phyloP scores from a whole-genome alignment of 257 asterid species.

The Catharanthus roseus region DNA sequence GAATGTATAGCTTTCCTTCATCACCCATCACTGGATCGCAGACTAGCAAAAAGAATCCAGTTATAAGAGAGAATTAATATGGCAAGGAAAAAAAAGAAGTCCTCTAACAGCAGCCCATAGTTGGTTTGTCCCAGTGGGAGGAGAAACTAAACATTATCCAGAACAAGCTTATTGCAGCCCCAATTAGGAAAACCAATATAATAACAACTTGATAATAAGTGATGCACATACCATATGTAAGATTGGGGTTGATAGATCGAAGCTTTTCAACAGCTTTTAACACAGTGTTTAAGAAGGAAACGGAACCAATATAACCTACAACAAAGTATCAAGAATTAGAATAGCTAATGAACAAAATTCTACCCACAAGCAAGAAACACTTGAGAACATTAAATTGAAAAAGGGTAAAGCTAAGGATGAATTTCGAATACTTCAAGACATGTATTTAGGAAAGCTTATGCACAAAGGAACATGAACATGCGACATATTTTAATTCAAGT shows the following conservation, averaged over 20 bases:
- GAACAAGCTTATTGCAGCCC: constrained; percentile 1
- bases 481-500: not conserved
- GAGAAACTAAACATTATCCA: not conserved
- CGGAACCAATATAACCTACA: constrained; percentile 96
- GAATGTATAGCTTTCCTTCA: constrained; percentile 95
- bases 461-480: not conserved
- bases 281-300: constrained; percentile 80
- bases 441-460: not conserved
- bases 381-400: not conserved
- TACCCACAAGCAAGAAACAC: not conserved
- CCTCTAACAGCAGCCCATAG: not conserved
- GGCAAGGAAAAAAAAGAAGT: not conserved
- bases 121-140: not conserved
- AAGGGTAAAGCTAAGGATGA: not conserved
- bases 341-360: not conserved
- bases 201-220: not conserved
- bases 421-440: not conserved
- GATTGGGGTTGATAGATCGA: constrained; percentile 88
- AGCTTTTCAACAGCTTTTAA: constrained; percentile 78
- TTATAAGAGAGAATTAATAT: constrained; percentile 5
- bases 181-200: not conserved
- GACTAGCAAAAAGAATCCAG: constrained; percentile 45
- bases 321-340: constrained; percentile 16
- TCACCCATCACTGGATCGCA: constrained; percentile 99
- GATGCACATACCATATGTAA: constrained; percentile 56